These are phyloP conservation scores for Ceratonia siliqua DNA, from an alignment of 306 rosid genomes.

Conservation along the genomic window DNA sequence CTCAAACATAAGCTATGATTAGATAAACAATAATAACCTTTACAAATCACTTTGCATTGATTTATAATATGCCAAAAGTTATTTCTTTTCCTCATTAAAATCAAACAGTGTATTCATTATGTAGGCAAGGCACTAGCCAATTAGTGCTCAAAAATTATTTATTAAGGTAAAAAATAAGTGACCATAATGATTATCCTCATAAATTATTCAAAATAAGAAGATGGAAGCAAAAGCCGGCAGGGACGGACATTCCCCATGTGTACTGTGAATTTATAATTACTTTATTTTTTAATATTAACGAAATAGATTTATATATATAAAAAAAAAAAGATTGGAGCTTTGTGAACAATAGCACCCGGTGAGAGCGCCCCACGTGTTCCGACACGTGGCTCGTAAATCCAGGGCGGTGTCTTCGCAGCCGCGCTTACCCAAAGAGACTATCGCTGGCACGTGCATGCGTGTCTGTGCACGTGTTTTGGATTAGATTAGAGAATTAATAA, in stretches of 20 bases:
- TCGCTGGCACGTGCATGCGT: conserved; percentile 15
- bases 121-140: neutral
- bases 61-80: neutral
- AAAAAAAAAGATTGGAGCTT: neutral
- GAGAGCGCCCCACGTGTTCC: conserved; percentile 28
- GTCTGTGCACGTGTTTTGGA: neutral
- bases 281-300: neutral
- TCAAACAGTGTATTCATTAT: neutral
- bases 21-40: neutral
- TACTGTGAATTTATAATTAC: neutral
- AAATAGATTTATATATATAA: neutral
- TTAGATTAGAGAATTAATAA: neutral
- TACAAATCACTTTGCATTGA: neutral
- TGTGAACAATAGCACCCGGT: neutral
- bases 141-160: neutral
- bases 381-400: conserved; percentile 50
- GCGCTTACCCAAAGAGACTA: conserved; percentile 28
- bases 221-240: conserved; percentile 38
- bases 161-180: neutral
- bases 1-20: neutral
- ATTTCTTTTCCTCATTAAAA: neutral
- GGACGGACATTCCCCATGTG: conserved; percentile 41
- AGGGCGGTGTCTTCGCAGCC: conserved; percentile 35
- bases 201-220: neutral
- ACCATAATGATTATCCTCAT: neutral